Evolutionary conservation across 2,329 filamentous ascomycete species (phyloP).

Genomic region (Fusarium falciforme): DNA sequence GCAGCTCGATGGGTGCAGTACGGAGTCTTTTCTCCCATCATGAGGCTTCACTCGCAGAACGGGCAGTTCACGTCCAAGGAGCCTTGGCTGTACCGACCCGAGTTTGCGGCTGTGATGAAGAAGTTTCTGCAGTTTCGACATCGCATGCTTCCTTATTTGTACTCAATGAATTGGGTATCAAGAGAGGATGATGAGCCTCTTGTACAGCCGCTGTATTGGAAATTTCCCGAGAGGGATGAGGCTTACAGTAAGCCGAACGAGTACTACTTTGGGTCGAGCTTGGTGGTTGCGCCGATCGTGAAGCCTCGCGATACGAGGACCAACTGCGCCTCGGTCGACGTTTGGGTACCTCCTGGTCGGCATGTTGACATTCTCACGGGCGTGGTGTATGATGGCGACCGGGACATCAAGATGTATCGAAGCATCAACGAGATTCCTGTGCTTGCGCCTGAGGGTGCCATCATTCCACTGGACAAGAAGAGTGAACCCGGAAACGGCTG

Average conservation of each 20-base stretch:
- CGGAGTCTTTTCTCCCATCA: constrained; percentile 70
- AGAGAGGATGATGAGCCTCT: constrained; percentile 61
- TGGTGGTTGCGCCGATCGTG: constrained; percentile 69
- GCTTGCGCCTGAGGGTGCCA: constrained; percentile 66
- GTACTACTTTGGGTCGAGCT: constrained; percentile 67
- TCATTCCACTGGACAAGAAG: constrained; percentile 64
- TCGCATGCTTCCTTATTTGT: constrained; percentile 69
- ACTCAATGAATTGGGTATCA: constrained; percentile 65
- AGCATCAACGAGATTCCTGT: constrained; percentile 63
- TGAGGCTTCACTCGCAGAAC: constrained; percentile 70
- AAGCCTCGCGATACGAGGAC: constrained; percentile 59
- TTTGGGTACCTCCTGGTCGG: constrained; percentile 67
- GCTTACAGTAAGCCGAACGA: constrained; percentile 69
- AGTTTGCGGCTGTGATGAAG: constrained; percentile 59
- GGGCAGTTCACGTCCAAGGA: constrained; percentile 70
- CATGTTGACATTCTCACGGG: constrained; percentile 70
- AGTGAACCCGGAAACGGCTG: constrained; percentile 59
- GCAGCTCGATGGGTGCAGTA: constrained; percentile 71
- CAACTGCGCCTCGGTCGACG: constrained; percentile 59
- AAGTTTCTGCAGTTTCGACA: constrained; percentile 66
- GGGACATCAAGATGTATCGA: constrained; percentile 63
- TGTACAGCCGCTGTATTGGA: constrained; percentile 73
- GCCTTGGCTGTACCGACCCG: constrained; percentile 67
- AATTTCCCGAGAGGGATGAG: constrained; percentile 61
- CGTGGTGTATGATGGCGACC: constrained; percentile 66